phyloP scores from a whole-genome alignment of 2,329 filamentous ascomycete genomes.

The Diatrype stigma region DNA sequence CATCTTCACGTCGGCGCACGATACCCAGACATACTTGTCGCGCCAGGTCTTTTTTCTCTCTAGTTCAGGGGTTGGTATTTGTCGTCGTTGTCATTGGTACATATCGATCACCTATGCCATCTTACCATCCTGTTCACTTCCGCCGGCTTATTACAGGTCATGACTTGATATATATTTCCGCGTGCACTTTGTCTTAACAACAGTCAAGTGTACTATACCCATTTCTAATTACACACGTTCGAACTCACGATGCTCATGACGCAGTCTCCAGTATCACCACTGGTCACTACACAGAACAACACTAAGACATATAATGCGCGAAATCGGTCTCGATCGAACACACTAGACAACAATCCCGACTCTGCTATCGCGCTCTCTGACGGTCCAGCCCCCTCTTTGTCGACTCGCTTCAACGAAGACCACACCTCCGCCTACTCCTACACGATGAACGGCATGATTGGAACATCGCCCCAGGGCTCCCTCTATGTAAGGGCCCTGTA shows the following conservation, averaged over 20 bases:
- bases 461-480: slow-evolving; percentile 57
- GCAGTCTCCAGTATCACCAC: slow-evolving; percentile 42
- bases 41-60: not conserved
- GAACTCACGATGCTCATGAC: slow-evolving; percentile 52
- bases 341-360: slow-evolving; percentile 24
- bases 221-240: slow-evolving; percentile 10
- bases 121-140: slow-evolving; percentile 7
- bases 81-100: slow-evolving; percentile 6
- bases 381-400: slow-evolving; percentile 21
- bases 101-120: slow-evolving; percentile 6
- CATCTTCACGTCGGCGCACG: not conserved
- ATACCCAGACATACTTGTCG: not conserved
- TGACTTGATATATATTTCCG: slow-evolving; percentile 26
- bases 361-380: slow-evolving; percentile 27
- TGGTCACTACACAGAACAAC: slow-evolving; percentile 40
- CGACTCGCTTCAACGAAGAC: slow-evolving; percentile 28
- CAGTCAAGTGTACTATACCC: slow-evolving; percentile 8
- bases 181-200: slow-evolving; percentile 11
- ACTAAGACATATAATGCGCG: slow-evolving; percentile 32
- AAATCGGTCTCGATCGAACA: slow-evolving; percentile 26
- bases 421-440: slow-evolving; percentile 26
- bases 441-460: slow-evolving; percentile 59
- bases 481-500: slow-evolving; percentile 95
- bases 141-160: slow-evolving; percentile 15
- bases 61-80: not conserved